phyloP scores from a whole-genome alignment of 2,329 filamentous ascomycete species.

The Pseudocercospora pini-densiflorae region DNA sequence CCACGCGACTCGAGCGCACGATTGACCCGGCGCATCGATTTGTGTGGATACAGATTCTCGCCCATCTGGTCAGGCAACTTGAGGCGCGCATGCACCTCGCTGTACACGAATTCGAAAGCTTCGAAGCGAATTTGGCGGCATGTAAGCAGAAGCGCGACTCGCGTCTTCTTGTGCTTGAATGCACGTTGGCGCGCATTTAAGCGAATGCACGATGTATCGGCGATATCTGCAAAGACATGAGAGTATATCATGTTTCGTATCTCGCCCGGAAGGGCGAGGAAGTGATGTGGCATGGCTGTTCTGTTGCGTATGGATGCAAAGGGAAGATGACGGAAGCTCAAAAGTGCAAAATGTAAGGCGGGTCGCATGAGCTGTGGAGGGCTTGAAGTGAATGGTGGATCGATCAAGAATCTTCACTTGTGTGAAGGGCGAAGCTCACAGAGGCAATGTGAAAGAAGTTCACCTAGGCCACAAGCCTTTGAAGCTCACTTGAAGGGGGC shows the following conservation, averaged over 20 bases:
- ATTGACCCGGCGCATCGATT: background rate
- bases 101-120: background rate
- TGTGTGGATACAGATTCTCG: background rate
- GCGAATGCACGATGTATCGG: background rate
- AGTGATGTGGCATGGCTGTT: background rate
- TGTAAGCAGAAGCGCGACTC: background rate
- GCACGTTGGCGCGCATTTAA: background rate
- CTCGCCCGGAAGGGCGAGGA: slow-evolving; percentile 3
- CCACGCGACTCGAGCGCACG: background rate
- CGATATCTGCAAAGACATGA: background rate
- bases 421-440: background rate
- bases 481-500: background rate
- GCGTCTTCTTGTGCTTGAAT: background rate
- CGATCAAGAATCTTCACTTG: background rate
- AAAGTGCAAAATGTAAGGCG: background rate
- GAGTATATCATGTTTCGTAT: slow-evolving; percentile 3
- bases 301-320: background rate
- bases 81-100: background rate
- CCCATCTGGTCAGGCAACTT: background rate
- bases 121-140: slow-evolving; percentile 15
- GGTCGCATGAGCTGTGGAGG: background rate
- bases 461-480: background rate
- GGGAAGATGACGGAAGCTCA: background rate
- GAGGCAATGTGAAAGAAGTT: background rate
- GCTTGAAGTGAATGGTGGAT: background rate